Base-by-base conservation (phyloP, 2,329 filamentous ascomycete genomes). In the Fusarium kyushuense region DNA sequence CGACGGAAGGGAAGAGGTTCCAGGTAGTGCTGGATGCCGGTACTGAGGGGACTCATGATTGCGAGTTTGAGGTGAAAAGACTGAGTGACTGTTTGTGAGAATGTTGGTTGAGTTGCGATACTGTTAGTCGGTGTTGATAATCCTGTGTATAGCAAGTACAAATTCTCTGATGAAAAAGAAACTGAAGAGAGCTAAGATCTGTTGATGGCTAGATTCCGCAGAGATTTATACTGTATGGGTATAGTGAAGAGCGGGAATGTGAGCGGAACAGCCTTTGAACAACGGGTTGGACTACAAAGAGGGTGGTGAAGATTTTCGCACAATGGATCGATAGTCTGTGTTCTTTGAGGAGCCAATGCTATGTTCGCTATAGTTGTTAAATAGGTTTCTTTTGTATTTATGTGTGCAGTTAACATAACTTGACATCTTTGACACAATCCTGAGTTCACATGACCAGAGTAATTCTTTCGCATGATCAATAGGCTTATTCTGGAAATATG, bases 1-100 rank as follows among this genome's bases (percentile, higher is more conserved):
- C 43, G 25, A 1, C 66, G 48, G 5, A 69, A 45, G 6, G 66
- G 66, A 0, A 69, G 66, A 58, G 65, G 52, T 6, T 45, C 27
- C 6, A 53, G 41, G 11, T 35, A 58, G 23, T 55, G 53, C 16
- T 54, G 19, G 6, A 29, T 27, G 8, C 36, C 51, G 6, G 42
- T 30, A 8, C 12, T 29, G 12, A 36, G n/a, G 14, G 32, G 29
- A 38, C 13, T 29, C 65, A 68, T 68, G 6, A 17, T 51, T 51
- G 33, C 23, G 23, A 27, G 6, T 17, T 27, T 36, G 46, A 14
- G 46, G 19, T 49, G 6, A 47, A 29, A 5, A 47, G 27, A 47
- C 3, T 43, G 51, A 55, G 6, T 11, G 23, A 13, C 17, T 45
- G 30, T 16, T 33, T 6, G 12, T 32, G 27, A 27, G 27, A 27